Base-by-base conservation (phyloP, 2,329 filamentous ascomycete genomes). In the Dactylella cylindrospora region DNA sequence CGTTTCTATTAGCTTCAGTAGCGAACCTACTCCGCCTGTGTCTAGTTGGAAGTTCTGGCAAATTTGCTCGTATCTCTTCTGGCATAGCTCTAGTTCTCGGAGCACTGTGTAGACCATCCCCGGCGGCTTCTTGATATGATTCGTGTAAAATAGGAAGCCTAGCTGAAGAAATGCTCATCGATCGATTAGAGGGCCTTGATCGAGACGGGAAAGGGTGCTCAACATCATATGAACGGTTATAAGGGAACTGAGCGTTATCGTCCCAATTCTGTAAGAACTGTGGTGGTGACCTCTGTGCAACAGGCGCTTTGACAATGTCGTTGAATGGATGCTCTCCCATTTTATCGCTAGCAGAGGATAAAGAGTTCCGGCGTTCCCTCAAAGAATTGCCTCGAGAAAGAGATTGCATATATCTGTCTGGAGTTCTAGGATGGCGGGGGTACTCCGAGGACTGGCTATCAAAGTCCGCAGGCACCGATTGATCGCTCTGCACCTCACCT, bases 111-210 rank as follows among this genome's bases (percentile, higher is more conserved):
- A 8, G 26, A 1, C 54, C 57, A 19, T 62, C 57, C 7, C 26
- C 32, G 10, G 57, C 53, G 20, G 50, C 15, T 29, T 62, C 57
- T 26, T 53, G 49, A 19, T 25, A 44, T 7, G 57, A 62, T 38
- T 62, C 57, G 15, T 62, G 57, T 13, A 62, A 44, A 41, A 62
- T 62, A 5, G 57, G 57, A 15, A 62, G 25, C 23, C 57, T 41
- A 6, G 47, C 44, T 12, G 57, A 47, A 22, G 49, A 33, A 25
- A 62, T 53, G 15, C 47, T 54, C 41, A 45, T 47, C 2, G 47
- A 31, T 1, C 49, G 57, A 19, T 54, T 62, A 3, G 20, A 32
- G 19, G 49, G 49, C 12, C 57, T 41, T 12, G 49, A 22, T 12
- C 57, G 47, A 1, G 23, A 17, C 3, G 43, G 35, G 22, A 53